Conservation (phyloP, 2,329 filamentous ascomycete species). For the Ophiocordyceps polyrhachis-furcata region DNA sequence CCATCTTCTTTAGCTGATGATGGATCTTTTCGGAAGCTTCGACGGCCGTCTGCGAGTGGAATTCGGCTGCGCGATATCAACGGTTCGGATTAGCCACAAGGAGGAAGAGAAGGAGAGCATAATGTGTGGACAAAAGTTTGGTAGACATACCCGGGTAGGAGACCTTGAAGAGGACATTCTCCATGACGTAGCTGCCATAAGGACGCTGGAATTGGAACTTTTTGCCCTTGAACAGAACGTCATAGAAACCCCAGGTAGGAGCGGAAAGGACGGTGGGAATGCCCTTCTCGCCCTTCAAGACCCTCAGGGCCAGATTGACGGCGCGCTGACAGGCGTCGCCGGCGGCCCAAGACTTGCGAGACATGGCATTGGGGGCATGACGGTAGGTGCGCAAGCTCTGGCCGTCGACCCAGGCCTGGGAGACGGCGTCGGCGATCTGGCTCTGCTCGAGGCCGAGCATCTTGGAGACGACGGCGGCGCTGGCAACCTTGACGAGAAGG, state of each 20-base stretch:
- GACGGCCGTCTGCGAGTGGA: constrained; percentile 96
- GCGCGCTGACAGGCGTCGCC: constrained; percentile 94
- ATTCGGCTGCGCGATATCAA: constrained; percentile 42
- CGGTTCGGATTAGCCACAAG: not conserved
- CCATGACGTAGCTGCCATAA: constrained; percentile 98
- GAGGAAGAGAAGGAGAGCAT: not conserved
- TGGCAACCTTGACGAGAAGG: constrained; percentile 93
- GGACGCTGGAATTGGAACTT: constrained; percentile 91
- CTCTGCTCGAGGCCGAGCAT: constrained; percentile 79
- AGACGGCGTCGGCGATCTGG: constrained; percentile 88
- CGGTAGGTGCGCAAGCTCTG: constrained; percentile 93
- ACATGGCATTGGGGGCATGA: constrained; percentile 98
- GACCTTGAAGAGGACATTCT: constrained; percentile 99
- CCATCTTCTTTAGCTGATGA: constrained; percentile 61
- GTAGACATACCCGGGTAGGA: constrained; percentile 73
- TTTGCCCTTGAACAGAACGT: constrained; percentile 90
- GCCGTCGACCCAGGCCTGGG: constrained; percentile 94
- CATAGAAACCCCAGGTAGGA: constrained; percentile 95
- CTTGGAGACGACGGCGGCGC: constrained; percentile 82
- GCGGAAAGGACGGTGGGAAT: constrained; percentile 85
- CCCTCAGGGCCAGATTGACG: constrained; percentile 80
- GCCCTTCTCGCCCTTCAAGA: constrained; percentile 77
- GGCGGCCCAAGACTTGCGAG: constrained; percentile 95
- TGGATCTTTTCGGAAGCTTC: constrained; percentile 84
- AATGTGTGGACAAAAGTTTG: not conserved